Evolutionary conservation across 805 yeast species (phyloP).

Genomic region (Metschnikowia dekortorum): DNA sequence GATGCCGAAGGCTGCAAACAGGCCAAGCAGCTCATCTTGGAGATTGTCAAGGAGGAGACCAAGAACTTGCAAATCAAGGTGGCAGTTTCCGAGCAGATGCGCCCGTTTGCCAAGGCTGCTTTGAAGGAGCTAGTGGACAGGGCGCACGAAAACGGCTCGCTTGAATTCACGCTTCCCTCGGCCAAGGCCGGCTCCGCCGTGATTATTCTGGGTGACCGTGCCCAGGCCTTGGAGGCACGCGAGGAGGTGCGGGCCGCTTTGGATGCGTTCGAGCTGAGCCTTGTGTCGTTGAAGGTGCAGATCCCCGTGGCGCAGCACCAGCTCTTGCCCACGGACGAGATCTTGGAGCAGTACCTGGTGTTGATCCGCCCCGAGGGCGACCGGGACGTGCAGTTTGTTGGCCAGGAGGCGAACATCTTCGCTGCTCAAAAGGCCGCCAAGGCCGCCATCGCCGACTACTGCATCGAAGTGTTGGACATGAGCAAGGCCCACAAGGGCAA

Average conservation of each 20-base stretch:
- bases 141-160: constrained; percentile 14
- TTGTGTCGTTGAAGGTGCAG: constrained; percentile 51
- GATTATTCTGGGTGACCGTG: constrained; percentile 67
- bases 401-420: constrained; percentile 50
- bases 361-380: constrained; percentile 51
- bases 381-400: constrained; percentile 52
- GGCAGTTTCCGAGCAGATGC: constrained; percentile 38
- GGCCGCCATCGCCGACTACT: constrained; percentile 52
- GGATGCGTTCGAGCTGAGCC: constrained; percentile 19
- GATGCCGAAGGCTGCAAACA: constrained; percentile 75
- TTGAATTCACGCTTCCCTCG: constrained; percentile 36
- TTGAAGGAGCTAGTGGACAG: constrained; percentile 21
- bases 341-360: constrained; percentile 53
- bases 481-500: constrained; percentile 86
- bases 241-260: constrained; percentile 31
- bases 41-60: constrained; percentile 72
- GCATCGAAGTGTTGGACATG: constrained; percentile 70
- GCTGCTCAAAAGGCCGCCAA: constrained; percentile 63
- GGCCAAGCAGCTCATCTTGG: constrained; percentile 66
- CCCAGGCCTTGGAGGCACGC: constrained; percentile 53
- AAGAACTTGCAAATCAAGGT: constrained; percentile 51
- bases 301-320: constrained; percentile 70
- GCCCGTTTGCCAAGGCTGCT: constrained; percentile 23
- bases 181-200: constrained; percentile 38
- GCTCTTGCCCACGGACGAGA: constrained; percentile 54